Evolutionary conservation across 2,329 filamentous ascomycete genomes (phyloP).

Genomic region (Aspergillus alliaceus): DNA sequence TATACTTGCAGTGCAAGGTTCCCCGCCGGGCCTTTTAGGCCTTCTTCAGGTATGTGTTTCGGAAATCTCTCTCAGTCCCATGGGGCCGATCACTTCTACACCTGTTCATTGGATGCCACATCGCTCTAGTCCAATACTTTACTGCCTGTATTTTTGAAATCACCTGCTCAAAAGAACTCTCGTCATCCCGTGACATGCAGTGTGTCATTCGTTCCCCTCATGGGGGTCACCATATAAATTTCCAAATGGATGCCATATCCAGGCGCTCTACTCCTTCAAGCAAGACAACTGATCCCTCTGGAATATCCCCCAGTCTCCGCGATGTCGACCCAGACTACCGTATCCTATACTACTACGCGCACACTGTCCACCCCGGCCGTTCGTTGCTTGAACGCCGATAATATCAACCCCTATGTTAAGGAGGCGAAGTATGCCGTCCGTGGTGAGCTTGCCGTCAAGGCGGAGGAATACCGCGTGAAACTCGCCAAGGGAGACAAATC

Average conservation of each 20-base stretch:
- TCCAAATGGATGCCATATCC: constrained; percentile 4
- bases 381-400: constrained; percentile 68
- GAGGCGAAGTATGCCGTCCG: constrained; percentile 94
- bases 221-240: neutral
- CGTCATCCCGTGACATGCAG: neutral
- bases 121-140: neutral
- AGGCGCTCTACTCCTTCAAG: neutral
- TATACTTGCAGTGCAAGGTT: constrained; percentile 9
- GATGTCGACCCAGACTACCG: constrained; percentile 28
- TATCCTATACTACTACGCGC: constrained; percentile 31
- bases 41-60: constrained; percentile 10
- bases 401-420: constrained; percentile 88
- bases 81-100: neutral
- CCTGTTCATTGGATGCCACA: constrained; percentile 1
- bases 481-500: constrained; percentile 54
- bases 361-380: constrained; percentile 47
- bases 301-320: constrained; percentile 23
- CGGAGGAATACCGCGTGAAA: constrained; percentile 81
- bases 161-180: neutral
- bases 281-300: constrained; percentile 8
- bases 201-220: neutral
- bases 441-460: constrained; percentile 90
- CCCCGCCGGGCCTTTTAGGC: constrained; percentile 10
- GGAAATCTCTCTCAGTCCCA: constrained; percentile 8
- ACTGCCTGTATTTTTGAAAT: constrained; percentile 9